A percentile compares a stretch with the other conserved stretches of the same genome.
phyloP scores from a whole-genome alignment of 1,139 yeast genomes.

The Taiozyma sp. region DNA sequence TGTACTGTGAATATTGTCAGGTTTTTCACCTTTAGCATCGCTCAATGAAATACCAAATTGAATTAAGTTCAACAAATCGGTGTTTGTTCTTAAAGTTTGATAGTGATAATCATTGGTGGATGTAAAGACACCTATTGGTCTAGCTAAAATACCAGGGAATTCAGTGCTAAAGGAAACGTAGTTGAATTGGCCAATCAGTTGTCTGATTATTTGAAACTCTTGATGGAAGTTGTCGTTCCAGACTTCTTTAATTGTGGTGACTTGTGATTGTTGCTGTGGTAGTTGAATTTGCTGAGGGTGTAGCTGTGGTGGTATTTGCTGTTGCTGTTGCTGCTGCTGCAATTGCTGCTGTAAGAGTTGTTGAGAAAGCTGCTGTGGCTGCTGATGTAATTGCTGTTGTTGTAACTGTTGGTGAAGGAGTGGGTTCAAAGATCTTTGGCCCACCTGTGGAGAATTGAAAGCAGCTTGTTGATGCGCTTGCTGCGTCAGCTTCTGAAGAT shows the following conservation, averaged over 20 bases:
- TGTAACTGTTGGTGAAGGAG: conserved; percentile 7
- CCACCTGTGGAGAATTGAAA: conserved; percentile 6
- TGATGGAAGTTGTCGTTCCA: conserved; percentile 84
- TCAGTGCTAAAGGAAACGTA: conserved; percentile 82
- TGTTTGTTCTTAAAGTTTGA: conserved; percentile 88
- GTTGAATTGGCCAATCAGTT: conserved; percentile 64
- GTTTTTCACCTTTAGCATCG: conserved; percentile 72
- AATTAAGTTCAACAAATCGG: conserved; percentile 79
- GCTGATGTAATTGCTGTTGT: conserved; percentile 5
- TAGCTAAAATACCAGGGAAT: conserved; percentile 92
- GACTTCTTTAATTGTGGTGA: conserved; percentile 45
- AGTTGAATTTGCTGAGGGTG: conserved; percentile 13
- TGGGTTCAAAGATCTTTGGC: conserved; percentile 4
- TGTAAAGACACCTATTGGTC: conserved; percentile 95
- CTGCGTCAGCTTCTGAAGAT: conserved; percentile 10
- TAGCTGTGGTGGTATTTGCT: conserved; percentile 7
- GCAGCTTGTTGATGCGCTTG: conserved; percentile 13
- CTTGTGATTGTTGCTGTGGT: conserved; percentile 9
- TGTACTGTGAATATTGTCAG: conserved; percentile 69
- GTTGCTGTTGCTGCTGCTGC: conserved; percentile 6
- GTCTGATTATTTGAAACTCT: conserved; percentile 73
- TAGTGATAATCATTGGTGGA: conserved; percentile 91
- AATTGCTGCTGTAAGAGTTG: conserved; percentile 8
- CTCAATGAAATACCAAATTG: conserved; percentile 86
- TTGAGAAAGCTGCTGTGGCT: conserved; percentile 2